Evolutionary conservation across 1,284 basidiomycete genomes (phyloP).

Genomic region (Microbotryum saponariae): DNA sequence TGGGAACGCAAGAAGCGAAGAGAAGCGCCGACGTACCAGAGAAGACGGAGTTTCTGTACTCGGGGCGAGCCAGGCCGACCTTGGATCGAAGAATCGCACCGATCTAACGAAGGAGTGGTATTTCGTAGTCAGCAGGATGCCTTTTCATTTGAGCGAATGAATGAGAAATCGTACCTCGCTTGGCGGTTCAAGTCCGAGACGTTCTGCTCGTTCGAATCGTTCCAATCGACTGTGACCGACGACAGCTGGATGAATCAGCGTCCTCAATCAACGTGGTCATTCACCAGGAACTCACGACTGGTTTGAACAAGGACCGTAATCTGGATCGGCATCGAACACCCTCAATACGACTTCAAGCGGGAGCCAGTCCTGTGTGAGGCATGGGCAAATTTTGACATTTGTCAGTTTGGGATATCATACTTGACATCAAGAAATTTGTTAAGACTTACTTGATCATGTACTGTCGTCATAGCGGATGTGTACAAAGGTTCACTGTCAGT

Average conservation of each 20-base stretch:
- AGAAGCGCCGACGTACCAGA: constrained; percentile 3
- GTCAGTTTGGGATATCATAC: no score
- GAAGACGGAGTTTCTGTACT: constrained; percentile 18
- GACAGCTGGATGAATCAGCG: no score
- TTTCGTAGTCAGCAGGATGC: no score
- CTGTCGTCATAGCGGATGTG: no score
- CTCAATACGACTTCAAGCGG: constrained; percentile 57
- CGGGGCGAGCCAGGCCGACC: constrained; percentile 44
- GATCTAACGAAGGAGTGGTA: constrained; percentile 48
- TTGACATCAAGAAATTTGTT: no score
- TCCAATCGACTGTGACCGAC: constrained; percentile 41
- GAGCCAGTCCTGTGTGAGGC: no score
- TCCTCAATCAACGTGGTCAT: no score
- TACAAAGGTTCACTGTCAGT: no score
- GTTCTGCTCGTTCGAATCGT: constrained; percentile 77
- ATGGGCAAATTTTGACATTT: no score
- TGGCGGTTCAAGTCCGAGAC: constrained; percentile 74
- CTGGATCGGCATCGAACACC: constrained; percentile 58
- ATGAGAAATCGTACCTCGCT: constrained; percentile 52
- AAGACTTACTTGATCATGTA: no score
- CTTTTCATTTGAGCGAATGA: not conserved
- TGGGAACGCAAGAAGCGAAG: not conserved
- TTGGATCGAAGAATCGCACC: constrained; percentile 60
- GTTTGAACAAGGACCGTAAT: constrained; percentile 19
- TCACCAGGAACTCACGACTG: constrained; percentile 8